phyloP scores from a whole-genome alignment of 352 stramenopile genomes.

The Pythium oligandrum region DNA sequence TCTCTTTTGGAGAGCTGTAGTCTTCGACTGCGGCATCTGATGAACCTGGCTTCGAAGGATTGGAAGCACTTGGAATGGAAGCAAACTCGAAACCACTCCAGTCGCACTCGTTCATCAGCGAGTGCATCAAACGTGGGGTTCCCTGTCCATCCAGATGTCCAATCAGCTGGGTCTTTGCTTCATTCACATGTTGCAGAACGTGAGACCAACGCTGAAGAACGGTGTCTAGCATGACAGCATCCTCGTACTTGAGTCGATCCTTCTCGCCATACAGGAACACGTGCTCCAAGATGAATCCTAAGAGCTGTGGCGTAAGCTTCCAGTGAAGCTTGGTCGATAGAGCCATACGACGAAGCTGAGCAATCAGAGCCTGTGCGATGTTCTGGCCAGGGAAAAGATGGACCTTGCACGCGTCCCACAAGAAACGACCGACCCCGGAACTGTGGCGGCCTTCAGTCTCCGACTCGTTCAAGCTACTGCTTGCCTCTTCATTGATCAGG shows the following conservation, averaged over 20 bases:
- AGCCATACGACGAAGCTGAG: conserved; percentile 43
- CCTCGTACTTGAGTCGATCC: conserved; percentile 40
- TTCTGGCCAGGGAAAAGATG: conserved; percentile 28
- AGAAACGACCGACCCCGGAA: conserved; percentile 23
- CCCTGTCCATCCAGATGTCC: conserved; percentile 56
- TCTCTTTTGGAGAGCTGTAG: conserved; percentile 9
- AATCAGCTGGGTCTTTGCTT: conserved; percentile 55
- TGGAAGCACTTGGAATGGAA: conserved; percentile 2
- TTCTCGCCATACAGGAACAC: conserved; percentile 45
- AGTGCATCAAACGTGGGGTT: conserved; percentile 48
- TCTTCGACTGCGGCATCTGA: background rate
- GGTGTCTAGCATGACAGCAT: conserved; percentile 42
- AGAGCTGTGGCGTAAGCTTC: conserved; percentile 57
- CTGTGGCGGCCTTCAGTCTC: conserved; percentile 12
- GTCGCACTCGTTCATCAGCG: conserved; percentile 55
- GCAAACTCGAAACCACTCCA: conserved; percentile 60
- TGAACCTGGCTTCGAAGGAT: no score
- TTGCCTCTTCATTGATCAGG: conserved; percentile 26
- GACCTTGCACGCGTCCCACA: conserved; percentile 55
- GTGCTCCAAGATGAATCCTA: conserved; percentile 53
- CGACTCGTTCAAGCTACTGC: conserved; percentile 4
- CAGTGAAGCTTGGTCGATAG: conserved; percentile 47
- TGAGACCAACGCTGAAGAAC: conserved; percentile 51
- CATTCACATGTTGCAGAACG: conserved; percentile 39
- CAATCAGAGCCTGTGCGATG: conserved; percentile 31